Percentiles rank a stretch among this genome's conserved stretches.
phyloP scores from a whole-genome alignment of 441 rosid species.

The Arabidopsis lyrata region DNA sequence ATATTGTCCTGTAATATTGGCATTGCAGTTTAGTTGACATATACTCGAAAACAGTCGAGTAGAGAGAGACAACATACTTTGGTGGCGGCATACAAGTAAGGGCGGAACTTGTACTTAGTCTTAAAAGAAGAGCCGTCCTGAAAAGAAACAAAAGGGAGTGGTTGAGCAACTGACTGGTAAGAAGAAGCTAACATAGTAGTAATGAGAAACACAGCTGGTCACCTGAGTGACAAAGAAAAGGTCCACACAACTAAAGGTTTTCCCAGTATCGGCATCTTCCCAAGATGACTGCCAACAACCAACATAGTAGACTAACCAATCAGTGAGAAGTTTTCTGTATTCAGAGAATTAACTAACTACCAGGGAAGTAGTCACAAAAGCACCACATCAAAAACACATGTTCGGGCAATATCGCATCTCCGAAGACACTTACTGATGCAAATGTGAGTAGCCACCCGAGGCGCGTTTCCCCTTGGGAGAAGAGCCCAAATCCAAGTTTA shows the following conservation, averaged over 20 bases:
- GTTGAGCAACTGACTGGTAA: constrained; percentile 7
- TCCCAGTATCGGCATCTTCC: constrained; percentile 77
- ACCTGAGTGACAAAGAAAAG: constrained; percentile 93
- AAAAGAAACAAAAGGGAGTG: constrained; percentile 13
- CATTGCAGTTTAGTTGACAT: constrained; percentile 30
- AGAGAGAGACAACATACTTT: constrained; percentile 56
- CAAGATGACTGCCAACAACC: constrained; percentile 76
- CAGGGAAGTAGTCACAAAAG: too few species aligned
- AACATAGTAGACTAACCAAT: constrained; percentile 22
- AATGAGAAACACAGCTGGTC: constrained; percentile 26
- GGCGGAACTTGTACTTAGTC: constrained; percentile 90
- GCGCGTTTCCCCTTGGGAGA: constrained; percentile 90
- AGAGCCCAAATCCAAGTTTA: constrained; percentile 90
- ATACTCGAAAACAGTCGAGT: constrained; percentile 13
- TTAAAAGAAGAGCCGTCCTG: constrained; percentile 95
- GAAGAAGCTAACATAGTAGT: background rate
- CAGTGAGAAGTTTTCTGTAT: background rate
- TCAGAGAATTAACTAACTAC: too few species aligned
- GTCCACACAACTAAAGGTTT: constrained; percentile 80
- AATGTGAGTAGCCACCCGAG: constrained; percentile 96
- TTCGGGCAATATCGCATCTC: too few species aligned
- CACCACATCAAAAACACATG: too few species aligned
- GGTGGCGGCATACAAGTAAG: constrained; percentile 88
- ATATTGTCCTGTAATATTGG: constrained; percentile 59
- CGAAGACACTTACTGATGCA: constrained; percentile 81